A percentile compares a stretch with the other conserved stretches of the same genome.
phyloP scores from a whole-genome alignment of 805 yeast genomes.

The Zygosaccharomyces bisporus region DNA sequence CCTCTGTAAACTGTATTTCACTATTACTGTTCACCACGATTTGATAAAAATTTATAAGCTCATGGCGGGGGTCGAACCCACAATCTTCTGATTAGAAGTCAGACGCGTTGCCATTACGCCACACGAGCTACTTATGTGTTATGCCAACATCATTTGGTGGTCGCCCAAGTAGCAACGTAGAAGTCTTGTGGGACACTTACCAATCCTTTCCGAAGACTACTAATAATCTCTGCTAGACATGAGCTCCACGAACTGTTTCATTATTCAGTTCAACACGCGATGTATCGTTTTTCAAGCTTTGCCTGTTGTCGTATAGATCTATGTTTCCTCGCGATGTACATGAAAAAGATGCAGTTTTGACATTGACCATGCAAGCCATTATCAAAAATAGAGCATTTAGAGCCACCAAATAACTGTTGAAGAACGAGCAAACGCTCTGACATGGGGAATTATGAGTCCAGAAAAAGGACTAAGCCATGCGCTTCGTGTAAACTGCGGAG shows the following conservation, averaged over 20 bases:
- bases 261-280: too few relatives aligned
- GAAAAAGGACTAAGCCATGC: conserved; percentile 52
- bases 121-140: conserved; percentile 40
- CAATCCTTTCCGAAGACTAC: too few relatives aligned
- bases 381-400: background rate
- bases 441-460: conserved; percentile 20
- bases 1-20: too few relatives aligned
- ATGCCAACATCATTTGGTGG: too few relatives aligned
- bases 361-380: background rate
- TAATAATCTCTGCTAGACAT: too few relatives aligned
- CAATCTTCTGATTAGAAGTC: conserved; percentile 54
- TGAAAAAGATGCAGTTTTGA: background rate
- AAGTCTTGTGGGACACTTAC: too few relatives aligned
- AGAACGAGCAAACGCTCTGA: conserved; percentile 1
- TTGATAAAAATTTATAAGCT: conserved; percentile 38
- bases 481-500: conserved; percentile 58
- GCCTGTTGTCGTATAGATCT: background rate
- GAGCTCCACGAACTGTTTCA: too few relatives aligned
- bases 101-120: conserved; percentile 58
- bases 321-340: background rate
- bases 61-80: conserved; percentile 56
- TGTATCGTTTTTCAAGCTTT: too few relatives aligned
- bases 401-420: background rate
- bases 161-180: too few relatives aligned
- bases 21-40: too few relatives aligned